Base-by-base conservation (phyloP, 495 filamentous ascomycete species). In the Rusavskia elegans region DNA sequence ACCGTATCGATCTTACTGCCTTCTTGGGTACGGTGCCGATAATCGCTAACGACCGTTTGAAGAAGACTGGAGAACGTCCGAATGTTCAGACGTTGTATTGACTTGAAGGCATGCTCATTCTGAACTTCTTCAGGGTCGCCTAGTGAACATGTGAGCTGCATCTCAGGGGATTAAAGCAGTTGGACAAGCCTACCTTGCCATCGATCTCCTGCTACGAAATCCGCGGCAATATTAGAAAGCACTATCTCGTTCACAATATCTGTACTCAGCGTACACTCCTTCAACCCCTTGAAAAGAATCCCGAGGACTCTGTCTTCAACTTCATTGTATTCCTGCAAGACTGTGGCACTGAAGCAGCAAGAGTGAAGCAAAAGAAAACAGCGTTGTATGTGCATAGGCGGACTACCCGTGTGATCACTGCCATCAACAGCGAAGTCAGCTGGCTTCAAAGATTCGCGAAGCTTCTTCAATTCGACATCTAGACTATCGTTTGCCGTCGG, bases 301-400 rank as follows among this genome's bases (percentile, higher is more conserved):
- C 80, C 80, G 45, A 95, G 69, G 8, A 96, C 84, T 60, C 94
- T 86, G 50, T 76, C 81, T 67, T 97, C 90, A 9, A 97, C 70
- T 62, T 90, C 89, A 48, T 87, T 79, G 55, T 89, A 84, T 55
- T 82, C 77, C 1, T 74, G 64, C 59, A 90, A 82, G 51, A 78
- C 77, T 36, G 67, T 69, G 3, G 88, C 88, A 48, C 79, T 79
- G 57, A 82, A 92, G 65, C 84, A 89, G 59, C 81, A 81, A 16
- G 85, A 85, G 64, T 96, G 90, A 32, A 97, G 77, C 56, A 46
- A 29, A 25, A 19, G 44, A 46, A 46, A 46, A 5, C 5, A 29
- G 44, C 23, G 23, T 46, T 46, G 44, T 25, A 46, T 17, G 6
- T 46, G 2, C 4, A 1, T 11, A 10, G 23, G 29, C 6, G 19